A percentile compares a stretch with the other conserved stretches of the same genome.
These are phyloP conservation scores for Heteromeles arbutifolia DNA, from an alignment of 306 rosid genomes.

Conservation along the genomic window DNA sequence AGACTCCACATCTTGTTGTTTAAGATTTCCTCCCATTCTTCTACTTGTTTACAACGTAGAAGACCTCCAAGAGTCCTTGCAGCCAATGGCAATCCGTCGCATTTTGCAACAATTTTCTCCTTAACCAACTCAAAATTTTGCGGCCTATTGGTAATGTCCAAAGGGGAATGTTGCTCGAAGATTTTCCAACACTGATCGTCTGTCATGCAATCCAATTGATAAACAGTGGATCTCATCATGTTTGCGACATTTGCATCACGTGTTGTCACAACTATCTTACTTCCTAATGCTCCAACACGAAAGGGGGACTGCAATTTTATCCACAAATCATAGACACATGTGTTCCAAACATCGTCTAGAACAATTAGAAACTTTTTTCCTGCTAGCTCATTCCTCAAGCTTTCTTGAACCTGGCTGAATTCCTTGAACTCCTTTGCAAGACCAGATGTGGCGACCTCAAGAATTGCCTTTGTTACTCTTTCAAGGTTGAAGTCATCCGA, in stretches of 20 bases:
- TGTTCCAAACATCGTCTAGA: slow-evolving; percentile 29
- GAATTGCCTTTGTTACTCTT: no score
- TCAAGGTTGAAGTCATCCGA: neutral
- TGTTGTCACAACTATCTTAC: slow-evolving; percentile 25
- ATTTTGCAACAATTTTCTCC: slow-evolving; percentile 10
- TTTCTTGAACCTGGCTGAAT: neutral
- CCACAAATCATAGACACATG: slow-evolving; percentile 12
- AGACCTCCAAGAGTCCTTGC: slow-evolving; percentile 25
- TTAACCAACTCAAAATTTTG: neutral
- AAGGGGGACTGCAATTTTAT: slow-evolving; percentile 1
- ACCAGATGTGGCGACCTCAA: no score
- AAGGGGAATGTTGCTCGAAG: slow-evolving; percentile 8
- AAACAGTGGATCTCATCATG: neutral
- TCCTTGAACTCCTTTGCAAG: neutral
- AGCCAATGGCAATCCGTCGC: slow-evolving; percentile 27
- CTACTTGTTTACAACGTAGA: neutral
- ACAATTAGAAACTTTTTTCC: slow-evolving; percentile 12
- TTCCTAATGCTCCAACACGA: slow-evolving; percentile 8
- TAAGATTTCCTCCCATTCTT: slow-evolving; percentile 13
- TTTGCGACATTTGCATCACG: slow-evolving; percentile 15
- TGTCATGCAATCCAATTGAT: neutral
- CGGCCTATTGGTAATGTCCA: neutral
- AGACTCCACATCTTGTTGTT: slow-evolving; percentile 17
- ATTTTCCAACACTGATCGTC: slow-evolving; percentile 14
- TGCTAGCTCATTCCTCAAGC: neutral